Percentiles rank a stretch among this genome's conserved stretches.
phyloP scores from a whole-genome alignment of 2,329 filamentous ascomycete species.

The Parascedosporium putredinis region DNA sequence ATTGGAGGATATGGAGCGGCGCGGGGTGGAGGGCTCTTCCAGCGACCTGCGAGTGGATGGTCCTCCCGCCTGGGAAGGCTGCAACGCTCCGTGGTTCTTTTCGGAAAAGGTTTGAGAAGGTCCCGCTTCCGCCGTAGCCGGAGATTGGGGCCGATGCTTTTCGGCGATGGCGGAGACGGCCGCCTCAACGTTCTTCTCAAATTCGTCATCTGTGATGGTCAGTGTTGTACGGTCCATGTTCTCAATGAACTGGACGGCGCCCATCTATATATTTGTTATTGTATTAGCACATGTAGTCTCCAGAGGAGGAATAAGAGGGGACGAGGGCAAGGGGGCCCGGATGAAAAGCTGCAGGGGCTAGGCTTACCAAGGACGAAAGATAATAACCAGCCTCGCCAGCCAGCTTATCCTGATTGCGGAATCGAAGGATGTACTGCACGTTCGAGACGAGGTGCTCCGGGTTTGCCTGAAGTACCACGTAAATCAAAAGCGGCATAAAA shows the following conservation, averaged over 20 bases:
- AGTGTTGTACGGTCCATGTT: constrained; percentile 88
- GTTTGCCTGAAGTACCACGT: constrained; percentile 88
- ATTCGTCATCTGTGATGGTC: constrained; percentile 89
- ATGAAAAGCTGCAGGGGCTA: too few species aligned
- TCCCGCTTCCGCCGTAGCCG: constrained; percentile 20
- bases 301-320: too few species aligned
- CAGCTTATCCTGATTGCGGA: constrained; percentile 94
- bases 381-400: constrained; percentile 98
- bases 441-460: constrained; percentile 95
- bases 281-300: too few species aligned
- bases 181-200: constrained; percentile 91
- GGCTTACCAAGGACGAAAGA: constrained; percentile 72
- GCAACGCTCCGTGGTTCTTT: constrained; percentile 28
- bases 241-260: constrained; percentile 93
- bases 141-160: constrained; percentile 56
- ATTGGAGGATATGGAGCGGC: constrained; percentile 43
- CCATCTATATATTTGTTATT: too few species aligned
- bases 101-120: constrained; percentile 20
- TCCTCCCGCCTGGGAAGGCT: constrained; percentile 15
- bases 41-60: constrained; percentile 30
- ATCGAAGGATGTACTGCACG: constrained; percentile 93
- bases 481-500: constrained; percentile 90
- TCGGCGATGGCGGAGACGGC: constrained; percentile 94
- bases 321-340: too few species aligned
- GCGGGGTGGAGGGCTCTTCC: constrained; percentile 31